A percentile compares a stretch with the other conserved stretches of the same genome.
phyloP scores from a whole-genome alignment of 331 rosid genomes.

The Malus hybrid region DNA sequence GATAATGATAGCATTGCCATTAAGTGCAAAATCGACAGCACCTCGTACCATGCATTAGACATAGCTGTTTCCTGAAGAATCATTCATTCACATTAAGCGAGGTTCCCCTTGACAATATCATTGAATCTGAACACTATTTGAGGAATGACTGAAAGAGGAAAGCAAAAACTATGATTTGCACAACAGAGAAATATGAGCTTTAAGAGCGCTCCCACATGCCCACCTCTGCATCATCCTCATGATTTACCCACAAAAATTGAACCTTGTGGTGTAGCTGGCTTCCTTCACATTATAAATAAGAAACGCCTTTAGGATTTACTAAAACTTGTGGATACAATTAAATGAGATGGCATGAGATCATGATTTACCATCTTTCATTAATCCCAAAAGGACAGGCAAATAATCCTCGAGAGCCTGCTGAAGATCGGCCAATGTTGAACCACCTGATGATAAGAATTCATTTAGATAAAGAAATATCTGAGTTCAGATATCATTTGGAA shows the following conservation, averaged over 20 bases:
- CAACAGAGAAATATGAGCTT: constrained; percentile 2
- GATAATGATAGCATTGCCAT: constrained; percentile 83
- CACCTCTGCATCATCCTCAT: constrained; percentile 93
- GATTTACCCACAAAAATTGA: constrained; percentile 85
- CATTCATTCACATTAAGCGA: constrained; percentile 10
- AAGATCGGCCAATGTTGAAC: constrained; percentile 85
- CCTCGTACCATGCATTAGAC: constrained; percentile 89
- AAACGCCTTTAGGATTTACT: constrained; percentile 12
- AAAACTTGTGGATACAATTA: constrained; percentile 12
- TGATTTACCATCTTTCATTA: constrained; percentile 80
- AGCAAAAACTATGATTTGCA: background rate
- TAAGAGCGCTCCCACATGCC: constrained; percentile 1
- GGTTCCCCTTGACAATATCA: background rate
- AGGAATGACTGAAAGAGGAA: background rate
- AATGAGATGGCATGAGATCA: constrained; percentile 4
- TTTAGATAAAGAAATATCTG: constrained; percentile 19
- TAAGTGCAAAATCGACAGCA: constrained; percentile 89
- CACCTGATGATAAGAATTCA: constrained; percentile 53
- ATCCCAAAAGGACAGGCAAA: constrained; percentile 86
- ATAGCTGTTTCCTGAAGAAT: constrained; percentile 80
- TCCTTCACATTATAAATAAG: constrained; percentile 50
- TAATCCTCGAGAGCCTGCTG: constrained; percentile 88
- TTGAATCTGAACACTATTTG: background rate
- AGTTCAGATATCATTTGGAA: constrained; percentile 1
- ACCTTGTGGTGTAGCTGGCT: constrained; percentile 86